Base-by-base conservation (phyloP, 495 filamentous ascomycete species). In the Physcia stellaris region DNA sequence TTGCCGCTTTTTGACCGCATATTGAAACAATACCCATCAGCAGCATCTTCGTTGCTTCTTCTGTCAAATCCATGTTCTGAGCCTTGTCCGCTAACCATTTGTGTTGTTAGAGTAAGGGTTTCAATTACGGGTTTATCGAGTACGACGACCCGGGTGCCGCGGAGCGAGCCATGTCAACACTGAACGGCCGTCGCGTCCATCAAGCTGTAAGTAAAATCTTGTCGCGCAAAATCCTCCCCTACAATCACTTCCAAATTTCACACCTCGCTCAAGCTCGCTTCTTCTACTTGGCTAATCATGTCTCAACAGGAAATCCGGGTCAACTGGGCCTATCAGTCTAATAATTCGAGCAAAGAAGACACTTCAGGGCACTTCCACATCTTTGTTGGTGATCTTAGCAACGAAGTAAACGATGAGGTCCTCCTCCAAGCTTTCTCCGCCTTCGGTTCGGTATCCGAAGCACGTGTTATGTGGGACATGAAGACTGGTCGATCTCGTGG, bases 401-500 rank as follows among this genome's bases (percentile, higher is more conserved):
- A 99, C 46, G 90, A 99, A 57, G 90, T 99, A 48, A 99, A 99
- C 51, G 90, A 99, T 49, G 90, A 99, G 56, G 76, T 96, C 35
- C 66, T 99, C 21, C 65, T 80, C 6, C 90, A 96, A 61, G 92
- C 92, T 13, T 99, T 99, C 60, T 92, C 84, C 28, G 87, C 87
- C 26, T 99, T 96, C 59, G 90, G 90, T 9, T 82, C 77, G 3
- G 87, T 99, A 24, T 96, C 92, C n/a, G 90, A 99, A 62, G 90
- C 90, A 41, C 86, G 90, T 45, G 90, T 99, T 41, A 99, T 99
- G 90, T 99, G 90, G 90, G 90, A 99, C 55, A 99, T 99, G 90
- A 99, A 99, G 70, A 99, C 90, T 28, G 90, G 90, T 41, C 80
- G 90, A 40, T 96, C 90, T 34, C 82, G 90, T 46, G 90, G 90